Evolutionary conservation across 1,284 basidiomycete genomes (phyloP).

Genomic region (Uromyces viciae-fabae): DNA sequence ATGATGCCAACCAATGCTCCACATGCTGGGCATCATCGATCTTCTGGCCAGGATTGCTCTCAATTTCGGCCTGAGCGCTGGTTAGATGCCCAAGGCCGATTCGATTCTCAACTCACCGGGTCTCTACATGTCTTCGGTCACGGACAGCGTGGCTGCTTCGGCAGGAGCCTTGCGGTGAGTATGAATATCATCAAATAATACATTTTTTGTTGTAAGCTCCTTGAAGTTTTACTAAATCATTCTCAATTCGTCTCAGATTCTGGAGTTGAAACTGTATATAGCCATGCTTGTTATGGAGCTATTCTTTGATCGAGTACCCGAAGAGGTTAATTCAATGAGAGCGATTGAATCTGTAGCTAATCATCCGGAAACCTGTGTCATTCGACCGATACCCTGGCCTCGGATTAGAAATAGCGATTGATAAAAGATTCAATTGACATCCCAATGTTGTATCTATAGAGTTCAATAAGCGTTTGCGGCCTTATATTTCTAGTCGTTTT

Average conservation of each 20-base stretch:
- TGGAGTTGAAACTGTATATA: constrained; percentile 41
- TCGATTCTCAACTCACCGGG: constrained; percentile 27
- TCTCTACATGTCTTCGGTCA: constrained; percentile 41
- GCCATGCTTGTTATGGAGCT: constrained; percentile 35
- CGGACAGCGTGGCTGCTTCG: constrained; percentile 36
- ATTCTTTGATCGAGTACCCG: constrained; percentile 38
- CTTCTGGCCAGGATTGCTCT: not conserved
- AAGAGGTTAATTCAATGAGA: constrained; percentile 24
- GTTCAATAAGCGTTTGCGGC: too few species aligned
- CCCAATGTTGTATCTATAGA: too few species aligned
- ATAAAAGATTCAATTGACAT: too few species aligned
- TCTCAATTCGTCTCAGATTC: not conserved
- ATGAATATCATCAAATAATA: not conserved
- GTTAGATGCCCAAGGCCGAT: constrained; percentile 20
- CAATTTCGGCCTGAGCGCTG: constrained; percentile 33
- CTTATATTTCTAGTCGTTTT: too few species aligned
- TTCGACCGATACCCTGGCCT: constrained; percentile 33
- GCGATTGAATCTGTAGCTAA: constrained; percentile 35
- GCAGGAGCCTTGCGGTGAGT: constrained; percentile 38
- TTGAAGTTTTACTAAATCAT: not conserved
- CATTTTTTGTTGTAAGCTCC: not conserved
- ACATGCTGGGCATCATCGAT: not conserved
- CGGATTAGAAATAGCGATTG: not conserved
- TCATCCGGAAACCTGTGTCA: constrained; percentile 36
- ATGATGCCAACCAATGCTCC: constrained; percentile 29